phyloP scores from a whole-genome alignment of 1,284 basidiomycete genomes.

The Irpex rosettiformis region DNA sequence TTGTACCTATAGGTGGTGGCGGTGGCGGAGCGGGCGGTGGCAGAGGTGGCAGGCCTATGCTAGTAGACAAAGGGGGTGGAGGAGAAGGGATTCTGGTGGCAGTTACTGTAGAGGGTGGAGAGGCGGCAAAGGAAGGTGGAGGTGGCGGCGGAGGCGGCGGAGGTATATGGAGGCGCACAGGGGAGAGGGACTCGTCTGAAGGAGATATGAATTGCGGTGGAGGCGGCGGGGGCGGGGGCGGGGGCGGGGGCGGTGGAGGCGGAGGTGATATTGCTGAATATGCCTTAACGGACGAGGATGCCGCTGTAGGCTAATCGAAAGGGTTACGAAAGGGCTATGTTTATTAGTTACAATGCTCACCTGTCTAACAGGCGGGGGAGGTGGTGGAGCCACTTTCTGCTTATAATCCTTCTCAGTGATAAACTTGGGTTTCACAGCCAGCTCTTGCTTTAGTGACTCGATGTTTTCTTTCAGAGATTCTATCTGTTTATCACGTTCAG shows the following conservation, averaged over 20 bases:
- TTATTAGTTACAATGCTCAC: constrained; percentile 7
- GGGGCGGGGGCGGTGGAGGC: constrained; percentile 19
- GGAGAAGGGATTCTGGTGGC: constrained; percentile 4
- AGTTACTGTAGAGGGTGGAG: constrained; percentile 12
- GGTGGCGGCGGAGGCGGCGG: constrained; percentile 19
- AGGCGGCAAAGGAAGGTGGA: no score
- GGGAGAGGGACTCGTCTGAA: constrained; percentile 8
- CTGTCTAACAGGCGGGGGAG: constrained; percentile 34
- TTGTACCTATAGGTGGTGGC: constrained; percentile 29
- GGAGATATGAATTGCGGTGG: constrained; percentile 12
- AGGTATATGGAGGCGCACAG: constrained; percentile 1
- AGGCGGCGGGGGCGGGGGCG: constrained; percentile 15
- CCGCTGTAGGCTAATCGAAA: constrained; percentile 21
- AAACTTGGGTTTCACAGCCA: constrained; percentile 49
- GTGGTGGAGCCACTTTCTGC: constrained; percentile 59
- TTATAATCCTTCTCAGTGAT: constrained; percentile 71
- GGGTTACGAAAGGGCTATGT: constrained; percentile 7
- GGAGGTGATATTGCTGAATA: constrained; percentile 9
- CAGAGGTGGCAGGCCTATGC: constrained; percentile 21
- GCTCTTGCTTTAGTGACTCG: constrained; percentile 46
- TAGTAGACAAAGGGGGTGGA: constrained; percentile 18
- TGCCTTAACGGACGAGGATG: constrained; percentile 4
- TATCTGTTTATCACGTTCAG: constrained; percentile 72
- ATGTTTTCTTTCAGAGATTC: constrained; percentile 49
- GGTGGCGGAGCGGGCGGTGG: constrained; percentile 22